These are phyloP conservation scores for Calonectria pauciramosa DNA, from an alignment of 2,329 filamentous ascomycete species.

Conservation along the genomic window DNA sequence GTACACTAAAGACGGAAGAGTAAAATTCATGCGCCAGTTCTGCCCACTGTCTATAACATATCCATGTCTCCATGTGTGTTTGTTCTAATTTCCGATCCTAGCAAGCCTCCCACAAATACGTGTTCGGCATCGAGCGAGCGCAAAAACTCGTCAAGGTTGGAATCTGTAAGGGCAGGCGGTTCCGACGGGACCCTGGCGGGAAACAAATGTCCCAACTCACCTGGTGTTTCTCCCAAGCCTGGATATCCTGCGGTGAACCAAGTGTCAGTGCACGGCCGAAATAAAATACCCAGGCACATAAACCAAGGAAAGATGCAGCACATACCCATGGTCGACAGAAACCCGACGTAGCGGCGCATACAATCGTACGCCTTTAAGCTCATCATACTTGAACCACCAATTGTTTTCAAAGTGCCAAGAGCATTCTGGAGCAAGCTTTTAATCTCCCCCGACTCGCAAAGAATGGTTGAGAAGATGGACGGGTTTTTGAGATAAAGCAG, in stretches of 20 bases:
- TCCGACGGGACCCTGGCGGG: neutral
- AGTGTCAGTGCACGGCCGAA: neutral
- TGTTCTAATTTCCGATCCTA: constrained; percentile 7
- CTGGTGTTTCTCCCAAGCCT: neutral
- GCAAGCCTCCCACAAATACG: neutral
- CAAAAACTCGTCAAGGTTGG: neutral
- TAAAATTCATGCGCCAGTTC: neutral
- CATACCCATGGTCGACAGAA: constrained; percentile 1
- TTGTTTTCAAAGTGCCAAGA: constrained; percentile 32
- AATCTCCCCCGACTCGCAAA: constrained; percentile 23
- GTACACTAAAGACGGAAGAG: neutral
- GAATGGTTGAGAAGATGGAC: constrained; percentile 14
- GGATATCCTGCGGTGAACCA: neutral
- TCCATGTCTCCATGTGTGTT: neutral
- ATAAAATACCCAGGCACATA: neutral
- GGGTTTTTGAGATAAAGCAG: constrained; percentile 46
- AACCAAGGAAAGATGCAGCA: neutral
- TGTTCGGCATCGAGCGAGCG: neutral
- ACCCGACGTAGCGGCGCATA: constrained; percentile 9
- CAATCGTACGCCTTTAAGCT: constrained; percentile 43
- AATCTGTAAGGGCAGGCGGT: neutral
- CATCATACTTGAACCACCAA: constrained; percentile 43
- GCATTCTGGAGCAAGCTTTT: constrained; percentile 25
- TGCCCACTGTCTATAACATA: neutral
- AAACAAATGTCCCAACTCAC: neutral